phyloP scores from a whole-genome alignment of 2,329 filamentous ascomycete species.

The Penicillium sp. region DNA sequence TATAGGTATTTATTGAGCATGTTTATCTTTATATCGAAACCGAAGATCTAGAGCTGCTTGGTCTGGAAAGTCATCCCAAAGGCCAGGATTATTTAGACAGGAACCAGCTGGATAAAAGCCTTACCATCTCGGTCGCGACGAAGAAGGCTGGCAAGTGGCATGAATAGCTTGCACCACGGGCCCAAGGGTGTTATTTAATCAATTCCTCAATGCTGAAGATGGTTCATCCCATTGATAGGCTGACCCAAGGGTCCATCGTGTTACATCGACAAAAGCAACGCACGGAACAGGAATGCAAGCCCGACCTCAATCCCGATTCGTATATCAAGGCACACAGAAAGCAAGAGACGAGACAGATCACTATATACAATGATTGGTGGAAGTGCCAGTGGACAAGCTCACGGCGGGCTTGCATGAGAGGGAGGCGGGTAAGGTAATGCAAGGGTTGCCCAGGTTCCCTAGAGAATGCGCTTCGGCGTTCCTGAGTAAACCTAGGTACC shows the following conservation, averaged over 20 bases:
- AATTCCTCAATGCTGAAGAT: background rate
- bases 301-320: no score
- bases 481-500: conserved; percentile 6
- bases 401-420: background rate
- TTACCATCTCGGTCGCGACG: background rate
- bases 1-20: no score
- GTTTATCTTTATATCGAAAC: no score
- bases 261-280: background rate
- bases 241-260: background rate
- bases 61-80: no score
- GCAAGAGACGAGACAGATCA: background rate
- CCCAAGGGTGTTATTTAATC: background rate
- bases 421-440: background rate
- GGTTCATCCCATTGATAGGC: background rate
- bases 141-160: background rate
- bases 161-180: background rate
- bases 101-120: no score
- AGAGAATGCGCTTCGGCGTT: conserved; percentile 8
- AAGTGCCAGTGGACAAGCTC: background rate
- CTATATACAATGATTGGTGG: background rate
- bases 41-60: no score
- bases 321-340: background rate
- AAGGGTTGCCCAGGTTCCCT: conserved; percentile 14
- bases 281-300: background rate
- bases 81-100: no score